These are phyloP conservation scores for Diaporthe citriasiana DNA, from an alignment of 2,329 filamentous ascomycete genomes.

Conservation along the genomic window DNA sequence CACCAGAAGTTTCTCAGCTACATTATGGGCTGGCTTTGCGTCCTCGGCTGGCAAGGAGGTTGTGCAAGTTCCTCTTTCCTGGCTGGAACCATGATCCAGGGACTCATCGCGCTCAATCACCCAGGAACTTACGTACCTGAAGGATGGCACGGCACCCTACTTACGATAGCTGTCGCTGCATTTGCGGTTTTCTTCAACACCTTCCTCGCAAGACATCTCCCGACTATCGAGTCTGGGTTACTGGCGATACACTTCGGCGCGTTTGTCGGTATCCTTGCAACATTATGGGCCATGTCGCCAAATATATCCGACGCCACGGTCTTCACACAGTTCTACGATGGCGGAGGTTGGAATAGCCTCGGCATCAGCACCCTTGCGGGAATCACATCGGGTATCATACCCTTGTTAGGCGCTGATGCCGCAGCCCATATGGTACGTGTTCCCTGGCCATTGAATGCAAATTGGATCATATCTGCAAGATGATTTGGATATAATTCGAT, in stretches of 20 bases:
- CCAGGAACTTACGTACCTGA: constrained; percentile 50
- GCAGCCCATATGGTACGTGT: constrained; percentile 46
- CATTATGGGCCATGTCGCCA: constrained; percentile 54
- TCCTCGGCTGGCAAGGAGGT: constrained; percentile 61
- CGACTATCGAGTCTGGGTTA: constrained; percentile 58
- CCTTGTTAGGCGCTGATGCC: constrained; percentile 51
- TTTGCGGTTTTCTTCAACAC: constrained; percentile 62
- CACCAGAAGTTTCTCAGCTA: constrained; percentile 69
- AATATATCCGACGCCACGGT: constrained; percentile 46
- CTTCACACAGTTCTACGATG: constrained; percentile 51
- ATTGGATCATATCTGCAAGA: background rate
- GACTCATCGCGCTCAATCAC: constrained; percentile 56
- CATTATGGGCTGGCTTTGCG: constrained; percentile 61
- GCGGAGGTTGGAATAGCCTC: constrained; percentile 50
- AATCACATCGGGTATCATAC: constrained; percentile 55
- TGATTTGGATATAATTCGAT: background rate
- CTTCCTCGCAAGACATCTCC: constrained; percentile 54
- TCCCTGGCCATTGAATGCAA: no score
- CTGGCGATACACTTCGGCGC: constrained; percentile 60
- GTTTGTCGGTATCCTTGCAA: constrained; percentile 58
- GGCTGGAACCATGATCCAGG: constrained; percentile 60
- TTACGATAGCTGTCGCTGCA: constrained; percentile 58
- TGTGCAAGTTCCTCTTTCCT: constrained; percentile 58
- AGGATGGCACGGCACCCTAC: constrained; percentile 58
- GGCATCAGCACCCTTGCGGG: constrained; percentile 55